Evolutionary conservation across 768 basidiomycete species (phyloP), one percentile per base, ranked within the genome.

Genomic region (Peribolospora baueri): DNA sequence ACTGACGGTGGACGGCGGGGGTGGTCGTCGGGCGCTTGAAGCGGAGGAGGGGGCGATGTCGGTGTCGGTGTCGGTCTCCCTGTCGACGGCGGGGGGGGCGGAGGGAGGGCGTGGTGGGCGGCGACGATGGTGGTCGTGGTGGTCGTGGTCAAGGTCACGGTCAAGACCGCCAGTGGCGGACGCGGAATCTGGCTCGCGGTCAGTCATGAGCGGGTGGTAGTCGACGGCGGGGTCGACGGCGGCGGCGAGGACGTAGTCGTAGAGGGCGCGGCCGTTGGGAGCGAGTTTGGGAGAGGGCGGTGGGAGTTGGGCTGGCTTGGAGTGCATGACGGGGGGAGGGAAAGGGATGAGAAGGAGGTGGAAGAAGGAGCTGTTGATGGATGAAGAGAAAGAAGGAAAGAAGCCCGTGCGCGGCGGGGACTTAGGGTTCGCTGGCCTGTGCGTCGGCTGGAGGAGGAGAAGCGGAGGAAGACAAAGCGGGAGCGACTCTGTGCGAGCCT

Each of bases 91-190:
- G 59, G 59, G 11, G 55, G 54, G 8, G 56, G 52, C 5, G 59
- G 59, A 1, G 48, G 42, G 3, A 59, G 49, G 7, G 37, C 5
- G 40, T 57, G 54, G 13, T 48, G 46, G 14, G 36, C 42, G 2
- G 36, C 50, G 5, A 60, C 56, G 54, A 60, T 55, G 43, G 4
- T 37, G 25, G 50, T 54, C 57, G 5, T 55, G 49, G 49, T 59
- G 56, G 40, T 59, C 53, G 48, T 50, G 36, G 37, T 50, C 48
- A 39, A 9, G 9, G 48, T 50, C 37, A 13, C 48, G 37, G 48
- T 8, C 4, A 38, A 50, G 25, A 9, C 4, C 8, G 47, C 36
- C 13, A 48, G 47, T 14, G 13, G 6, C 8, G 6, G 7, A 11
- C 13, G 13, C n/a, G 13, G n/a, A 8, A 6, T 8, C 7, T 7